Evolutionary conservation across 306 rosid genomes (phyloP), one percentile per base, ranked within the genome.

Genomic region (Inga leiocalycina): DNA sequence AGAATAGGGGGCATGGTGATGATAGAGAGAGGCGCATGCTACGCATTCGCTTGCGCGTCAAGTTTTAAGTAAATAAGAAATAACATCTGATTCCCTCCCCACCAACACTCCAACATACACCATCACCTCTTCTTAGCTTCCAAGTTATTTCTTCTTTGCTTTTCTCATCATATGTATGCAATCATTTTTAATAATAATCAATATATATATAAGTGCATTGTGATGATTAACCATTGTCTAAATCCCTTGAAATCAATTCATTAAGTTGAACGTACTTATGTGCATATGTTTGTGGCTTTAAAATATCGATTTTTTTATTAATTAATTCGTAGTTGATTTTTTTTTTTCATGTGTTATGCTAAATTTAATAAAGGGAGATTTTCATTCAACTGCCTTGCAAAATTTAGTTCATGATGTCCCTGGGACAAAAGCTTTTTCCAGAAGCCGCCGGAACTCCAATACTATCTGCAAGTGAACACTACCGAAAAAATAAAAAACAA

Each of bases 21-120:
- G 57, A 51, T 51, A 49, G 19, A 59, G 22, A 5, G 72, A 59
- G 22, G 48, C 83, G 14, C 24, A 11, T 32, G 49, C 72, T 71
- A 19, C 24, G 72, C 83, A 44, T 57, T 80, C 24, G 83, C 83
- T 80, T 72, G 52, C 8, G 62, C 39, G n/a, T 72, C 51, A 45
- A 59, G 79, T 68, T 68, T 39, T 37, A 10, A 56, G 62, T 17
- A 19, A 56, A 19, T 19, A 54, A 4, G 0, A 54, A 5, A 10
- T 39, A 5, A 5, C 34, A 32, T 2, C 34, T 20, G 62, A 56
- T 56, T 19, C 62, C 62, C 22, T 56, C 62, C 62, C 62, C 62
- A 19, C 62, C 62, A 56, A 19, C 62, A 39, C 41, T 5, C 41
- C 41, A 37, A 39, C 43, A 32, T 32, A 32, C 34, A 56, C 62